A percentile compares a stretch with the other conserved stretches of the same genome.
phyloP scores from a whole-genome alignment of 2,329 filamentous ascomycete genomes.

The Aspergillus sp. region DNA sequence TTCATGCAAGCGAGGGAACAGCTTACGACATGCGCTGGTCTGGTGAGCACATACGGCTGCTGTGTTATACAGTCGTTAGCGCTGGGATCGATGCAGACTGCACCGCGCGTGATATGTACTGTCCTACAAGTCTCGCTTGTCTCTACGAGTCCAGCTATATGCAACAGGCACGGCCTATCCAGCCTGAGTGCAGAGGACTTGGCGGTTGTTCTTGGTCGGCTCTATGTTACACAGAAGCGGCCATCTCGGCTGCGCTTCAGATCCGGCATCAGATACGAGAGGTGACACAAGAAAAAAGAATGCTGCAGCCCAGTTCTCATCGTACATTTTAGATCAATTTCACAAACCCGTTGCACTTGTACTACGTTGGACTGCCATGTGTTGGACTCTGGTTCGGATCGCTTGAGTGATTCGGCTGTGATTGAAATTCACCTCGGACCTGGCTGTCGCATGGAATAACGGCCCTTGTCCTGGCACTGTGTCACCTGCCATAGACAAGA shows the following conservation, averaged over 20 bases:
- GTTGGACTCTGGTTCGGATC: background rate
- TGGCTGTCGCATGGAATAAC: background rate
- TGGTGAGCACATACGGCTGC: too few species aligned
- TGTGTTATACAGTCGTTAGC: too few species aligned
- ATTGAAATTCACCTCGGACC: background rate
- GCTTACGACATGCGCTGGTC: too few species aligned
- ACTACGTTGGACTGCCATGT: background rate
- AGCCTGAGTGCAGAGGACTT: background rate
- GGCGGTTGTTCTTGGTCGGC: background rate
- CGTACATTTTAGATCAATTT: background rate
- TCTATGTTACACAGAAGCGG: background rate
- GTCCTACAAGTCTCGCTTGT: too few species aligned
- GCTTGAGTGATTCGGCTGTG: background rate
- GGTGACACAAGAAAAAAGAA: background rate
- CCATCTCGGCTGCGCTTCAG: background rate
- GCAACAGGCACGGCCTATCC: too few species aligned
- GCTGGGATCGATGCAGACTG: too few species aligned
- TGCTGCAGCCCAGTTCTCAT: background rate
- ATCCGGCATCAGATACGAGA: background rate
- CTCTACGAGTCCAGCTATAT: too few species aligned
- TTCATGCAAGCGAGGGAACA: too few species aligned
- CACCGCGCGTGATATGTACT: too few species aligned
- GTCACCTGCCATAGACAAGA: too few species aligned
- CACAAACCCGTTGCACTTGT: background rate
- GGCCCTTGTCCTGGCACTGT: background rate